These are phyloP conservation scores for Suhomyces bolitotheri DNA, from an alignment of 1,139 yeast species.

Conservation along the genomic window DNA sequence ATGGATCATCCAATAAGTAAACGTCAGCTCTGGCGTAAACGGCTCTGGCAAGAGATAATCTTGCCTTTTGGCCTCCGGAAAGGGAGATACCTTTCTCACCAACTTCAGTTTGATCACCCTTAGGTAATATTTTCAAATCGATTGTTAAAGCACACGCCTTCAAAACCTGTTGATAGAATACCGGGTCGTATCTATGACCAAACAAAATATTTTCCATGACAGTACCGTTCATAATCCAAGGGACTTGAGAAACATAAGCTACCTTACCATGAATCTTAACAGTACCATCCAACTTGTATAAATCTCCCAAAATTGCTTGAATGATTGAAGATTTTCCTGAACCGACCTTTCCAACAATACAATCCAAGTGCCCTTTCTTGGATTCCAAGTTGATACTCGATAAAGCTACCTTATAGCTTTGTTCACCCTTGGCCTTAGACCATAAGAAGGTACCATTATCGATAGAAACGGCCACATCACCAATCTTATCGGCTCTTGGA, in stretches of 20 bases:
- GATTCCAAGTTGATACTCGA: constrained; percentile 68
- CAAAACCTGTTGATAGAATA: constrained; percentile 74
- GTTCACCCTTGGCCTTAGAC: constrained; percentile 70
- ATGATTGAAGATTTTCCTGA: constrained; percentile 87
- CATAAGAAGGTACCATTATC: constrained; percentile 83
- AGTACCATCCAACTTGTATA: constrained; percentile 74
- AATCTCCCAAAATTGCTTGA: constrained; percentile 83
- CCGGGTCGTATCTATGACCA: constrained; percentile 81
- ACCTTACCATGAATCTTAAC: constrained; percentile 74
- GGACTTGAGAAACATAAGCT: constrained; percentile 89
- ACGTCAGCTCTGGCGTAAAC: constrained; percentile 94
- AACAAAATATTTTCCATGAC: constrained; percentile 73
- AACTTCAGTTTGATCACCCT: constrained; percentile 88
- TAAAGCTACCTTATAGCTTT: constrained; percentile 70
- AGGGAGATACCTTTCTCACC: constrained; percentile 97
- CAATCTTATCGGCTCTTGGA: constrained; percentile 51
- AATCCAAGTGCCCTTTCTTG: constrained; percentile 76
- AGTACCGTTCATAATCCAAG: constrained; percentile 87
- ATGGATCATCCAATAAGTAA: constrained; percentile 86
- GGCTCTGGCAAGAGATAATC: constrained; percentile 90
- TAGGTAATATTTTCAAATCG: constrained; percentile 76
- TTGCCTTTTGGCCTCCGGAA: constrained; percentile 97
- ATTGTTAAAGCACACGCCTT: constrained; percentile 83
- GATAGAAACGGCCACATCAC: constrained; percentile 71
- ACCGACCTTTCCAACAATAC: constrained; percentile 93